A percentile compares a stretch with the other conserved stretches of the same genome.
phyloP scores from a whole-genome alignment of 441 rosid species.

The Iberis amara region DNA sequence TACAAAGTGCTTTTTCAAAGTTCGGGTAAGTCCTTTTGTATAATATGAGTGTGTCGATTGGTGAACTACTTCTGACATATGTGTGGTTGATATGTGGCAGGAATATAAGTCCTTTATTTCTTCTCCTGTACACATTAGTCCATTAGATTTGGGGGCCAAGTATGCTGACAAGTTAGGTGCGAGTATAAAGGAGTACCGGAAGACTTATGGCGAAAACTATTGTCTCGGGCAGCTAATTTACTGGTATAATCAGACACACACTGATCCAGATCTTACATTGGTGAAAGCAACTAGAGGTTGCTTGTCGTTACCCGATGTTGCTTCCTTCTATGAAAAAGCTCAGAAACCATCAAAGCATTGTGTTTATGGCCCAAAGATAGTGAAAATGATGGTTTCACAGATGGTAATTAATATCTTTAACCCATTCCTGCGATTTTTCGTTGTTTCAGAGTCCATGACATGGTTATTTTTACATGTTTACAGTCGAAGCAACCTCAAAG shows the following conservation, averaged over 20 bases:
- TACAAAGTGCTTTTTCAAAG: slow-evolving; percentile 73
- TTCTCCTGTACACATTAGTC: slow-evolving; percentile 81
- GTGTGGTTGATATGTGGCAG: slow-evolving; percentile 36
- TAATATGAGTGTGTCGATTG: slow-evolving; percentile 12
- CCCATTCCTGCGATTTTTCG: slow-evolving; percentile 1
- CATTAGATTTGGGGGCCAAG: slow-evolving; percentile 94
- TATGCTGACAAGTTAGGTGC: slow-evolving; percentile 67
- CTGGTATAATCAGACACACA: slow-evolving; percentile 88
- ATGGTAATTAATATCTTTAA: slow-evolving; percentile 50
- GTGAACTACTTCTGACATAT: slow-evolving; percentile 21
- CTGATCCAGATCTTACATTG: slow-evolving; percentile 75
- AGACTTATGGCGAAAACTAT: slow-evolving; percentile 87
- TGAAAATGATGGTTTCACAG: slow-evolving; percentile 69
- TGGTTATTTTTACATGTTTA: not conserved
- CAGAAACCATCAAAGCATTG: slow-evolving; percentile 82
- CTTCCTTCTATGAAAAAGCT: slow-evolving; percentile 82
- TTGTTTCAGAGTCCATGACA: slow-evolving; percentile 6
- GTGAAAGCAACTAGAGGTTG: slow-evolving; percentile 80
- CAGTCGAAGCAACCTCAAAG: slow-evolving; percentile 86
- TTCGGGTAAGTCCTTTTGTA: slow-evolving; percentile 51
- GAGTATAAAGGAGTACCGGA: slow-evolving; percentile 66
- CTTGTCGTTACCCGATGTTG: slow-evolving; percentile 77
- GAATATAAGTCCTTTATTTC: slow-evolving; percentile 77
- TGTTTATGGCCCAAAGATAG: slow-evolving; percentile 74
- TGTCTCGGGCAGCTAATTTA: slow-evolving; percentile 93